Evolutionary conservation across 352 stramenopile species (phyloP).

Genomic region (Phytophthora gonapodyides): DNA sequence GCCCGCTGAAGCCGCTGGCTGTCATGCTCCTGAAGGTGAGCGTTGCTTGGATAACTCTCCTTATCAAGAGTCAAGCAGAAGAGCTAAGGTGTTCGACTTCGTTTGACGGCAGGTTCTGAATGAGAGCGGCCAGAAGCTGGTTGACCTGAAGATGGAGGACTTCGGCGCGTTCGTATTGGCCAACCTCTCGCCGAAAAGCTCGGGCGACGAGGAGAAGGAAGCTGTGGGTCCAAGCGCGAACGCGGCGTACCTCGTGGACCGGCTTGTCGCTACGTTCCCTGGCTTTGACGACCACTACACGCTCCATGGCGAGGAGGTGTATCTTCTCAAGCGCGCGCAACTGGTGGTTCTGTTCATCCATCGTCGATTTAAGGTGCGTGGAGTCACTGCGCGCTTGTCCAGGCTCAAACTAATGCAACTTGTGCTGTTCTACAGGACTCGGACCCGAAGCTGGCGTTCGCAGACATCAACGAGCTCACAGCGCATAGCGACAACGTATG

Average conservation of each 20-base stretch:
- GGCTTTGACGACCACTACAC: conserved; percentile 73
- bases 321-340: conserved; percentile 78
- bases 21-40: conserved; percentile 55
- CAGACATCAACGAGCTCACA: conserved; percentile 67
- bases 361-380: conserved; percentile 65
- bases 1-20: conserved; percentile 67
- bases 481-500: conserved; percentile 72
- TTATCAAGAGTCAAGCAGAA: background rate
- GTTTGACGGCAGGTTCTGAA: conserved; percentile 48
- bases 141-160: conserved; percentile 56
- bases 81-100: background rate
- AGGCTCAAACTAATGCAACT: background rate
- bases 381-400: background rate
- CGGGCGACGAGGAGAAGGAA: conserved; percentile 25
- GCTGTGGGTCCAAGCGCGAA: conserved; percentile 30
- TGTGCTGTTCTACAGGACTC: conserved; percentile 43
- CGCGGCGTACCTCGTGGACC: conserved; percentile 56
- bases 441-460: conserved; percentile 53
- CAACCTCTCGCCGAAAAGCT: conserved; percentile 38
- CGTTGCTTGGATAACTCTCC: background rate
- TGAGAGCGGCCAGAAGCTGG: conserved; percentile 59
- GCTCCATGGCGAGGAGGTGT: conserved; percentile 51
- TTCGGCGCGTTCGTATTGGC: conserved; percentile 80
- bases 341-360: conserved; percentile 56
- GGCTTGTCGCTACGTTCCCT: conserved; percentile 61